phyloP scores from a whole-genome alignment of 2,329 filamentous ascomycete genomes.

The Paraconiothyrium sp. region DNA sequence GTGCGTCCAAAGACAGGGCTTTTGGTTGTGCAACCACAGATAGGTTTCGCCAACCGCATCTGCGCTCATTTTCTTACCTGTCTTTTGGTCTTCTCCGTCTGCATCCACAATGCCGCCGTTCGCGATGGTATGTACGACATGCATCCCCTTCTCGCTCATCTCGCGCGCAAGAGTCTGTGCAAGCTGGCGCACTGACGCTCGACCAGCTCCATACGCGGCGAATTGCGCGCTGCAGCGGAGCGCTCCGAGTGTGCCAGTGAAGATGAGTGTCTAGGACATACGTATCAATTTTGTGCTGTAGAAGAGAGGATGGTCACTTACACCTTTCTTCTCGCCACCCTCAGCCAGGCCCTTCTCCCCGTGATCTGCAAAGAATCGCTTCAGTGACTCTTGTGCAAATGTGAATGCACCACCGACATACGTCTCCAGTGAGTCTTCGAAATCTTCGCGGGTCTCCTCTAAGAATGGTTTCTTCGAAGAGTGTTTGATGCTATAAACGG shows the following conservation, averaged over 20 bases:
- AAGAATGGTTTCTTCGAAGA: constrained; percentile 64
- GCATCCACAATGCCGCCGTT: constrained; percentile 65
- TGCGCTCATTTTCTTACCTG: constrained; percentile 66
- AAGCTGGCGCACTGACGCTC: constrained; percentile 63
- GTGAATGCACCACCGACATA: constrained; percentile 66
- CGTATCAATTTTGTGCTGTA: neutral
- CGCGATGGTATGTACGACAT: constrained; percentile 68
- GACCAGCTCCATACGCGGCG: constrained; percentile 64
- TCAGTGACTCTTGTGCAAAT: constrained; percentile 64
- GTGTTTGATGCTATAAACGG: constrained; percentile 67
- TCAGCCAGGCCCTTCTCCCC: constrained; percentile 59
- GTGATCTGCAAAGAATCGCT: constrained; percentile 62
- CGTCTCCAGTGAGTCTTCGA: constrained; percentile 56
- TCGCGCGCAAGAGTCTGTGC: constrained; percentile 66
- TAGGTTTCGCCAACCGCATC: constrained; percentile 68
- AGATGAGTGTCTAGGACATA: constrained; percentile 59
- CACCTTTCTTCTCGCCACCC: constrained; percentile 62
- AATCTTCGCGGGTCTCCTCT: constrained; percentile 60
- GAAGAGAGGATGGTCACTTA: constrained; percentile 23
- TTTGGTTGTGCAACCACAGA: constrained; percentile 60
- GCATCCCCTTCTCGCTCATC: constrained; percentile 65
- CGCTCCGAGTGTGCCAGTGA: constrained; percentile 65
- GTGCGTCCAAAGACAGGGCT: constrained; percentile 62
- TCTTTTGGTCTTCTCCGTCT: constrained; percentile 57
- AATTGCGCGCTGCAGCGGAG: constrained; percentile 64